Conservation (phyloP, 2,329 filamentous ascomycete genomes). For the Ceratocystis destructans region DNA sequence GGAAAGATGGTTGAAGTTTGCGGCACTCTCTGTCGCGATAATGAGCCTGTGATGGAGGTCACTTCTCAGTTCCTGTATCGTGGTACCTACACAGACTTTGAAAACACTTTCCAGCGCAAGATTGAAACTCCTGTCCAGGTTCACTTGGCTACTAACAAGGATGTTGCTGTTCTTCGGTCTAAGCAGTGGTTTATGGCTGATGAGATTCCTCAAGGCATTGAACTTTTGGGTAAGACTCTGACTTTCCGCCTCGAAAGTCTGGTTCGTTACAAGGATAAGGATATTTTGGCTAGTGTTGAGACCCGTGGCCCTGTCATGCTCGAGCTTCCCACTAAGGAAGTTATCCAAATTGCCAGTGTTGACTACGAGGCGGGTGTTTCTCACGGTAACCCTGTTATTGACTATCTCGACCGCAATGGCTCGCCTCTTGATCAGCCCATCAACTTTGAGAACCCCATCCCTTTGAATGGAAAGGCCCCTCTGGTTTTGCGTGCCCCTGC, state of each 20-base stretch:
- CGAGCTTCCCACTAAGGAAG: slow-evolving; percentile 89
- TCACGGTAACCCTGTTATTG: slow-evolving; percentile 90
- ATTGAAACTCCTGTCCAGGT: slow-evolving; percentile 89
- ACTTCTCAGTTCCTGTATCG: slow-evolving; percentile 97
- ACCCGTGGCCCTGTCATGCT: slow-evolving; percentile 85
- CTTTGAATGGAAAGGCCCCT: slow-evolving; percentile 80
- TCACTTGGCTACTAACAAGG: slow-evolving; percentile 72
- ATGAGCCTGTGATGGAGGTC: slow-evolving; percentile 87
- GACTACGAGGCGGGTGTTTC: slow-evolving; percentile 87
- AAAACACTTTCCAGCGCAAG: slow-evolving; percentile 99
- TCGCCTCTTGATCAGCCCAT: slow-evolving; percentile 90
- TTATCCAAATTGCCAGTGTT: slow-evolving; percentile 93
- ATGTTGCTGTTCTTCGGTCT: slow-evolving; percentile 83
- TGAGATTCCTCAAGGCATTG: slow-evolving; percentile 51
- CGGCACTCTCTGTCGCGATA: slow-evolving; percentile 78
- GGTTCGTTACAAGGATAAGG: slow-evolving; percentile 88
- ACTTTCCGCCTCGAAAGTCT: slow-evolving; percentile 92
- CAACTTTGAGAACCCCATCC: slow-evolving; percentile 94
- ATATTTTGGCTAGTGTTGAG: slow-evolving; percentile 78
- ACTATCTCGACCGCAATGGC: slow-evolving; percentile 87
- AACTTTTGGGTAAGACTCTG: slow-evolving; percentile 82
- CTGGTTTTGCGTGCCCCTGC: slow-evolving; percentile 80
- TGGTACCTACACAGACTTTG: slow-evolving; percentile 78
- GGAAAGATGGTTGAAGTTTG: slow-evolving; percentile 99
- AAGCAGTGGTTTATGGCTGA: slow-evolving; percentile 97